Percentiles rank a stretch among this genome's conserved stretches.
Conservation (phyloP, 495 filamentous ascomycete genomes). For the Penicillium bialowiezense region DNA sequence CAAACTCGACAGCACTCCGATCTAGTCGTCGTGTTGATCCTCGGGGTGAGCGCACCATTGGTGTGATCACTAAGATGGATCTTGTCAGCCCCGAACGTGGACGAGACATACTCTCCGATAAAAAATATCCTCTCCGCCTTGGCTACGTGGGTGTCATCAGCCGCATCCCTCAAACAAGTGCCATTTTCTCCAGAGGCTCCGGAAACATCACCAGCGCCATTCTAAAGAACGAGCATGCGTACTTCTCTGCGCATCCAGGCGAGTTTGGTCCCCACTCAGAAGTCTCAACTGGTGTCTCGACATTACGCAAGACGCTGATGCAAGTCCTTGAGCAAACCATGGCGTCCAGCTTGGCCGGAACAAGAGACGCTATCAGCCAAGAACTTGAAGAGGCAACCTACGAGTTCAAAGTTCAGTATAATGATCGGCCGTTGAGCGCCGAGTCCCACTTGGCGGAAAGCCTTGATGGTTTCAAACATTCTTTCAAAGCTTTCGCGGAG, state of each 20-base stretch:
- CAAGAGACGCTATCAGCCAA: conserved; percentile 86
- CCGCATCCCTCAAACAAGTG: conserved; percentile 68
- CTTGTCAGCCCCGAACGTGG: conserved; percentile 84
- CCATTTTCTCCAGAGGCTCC: conserved; percentile 80
- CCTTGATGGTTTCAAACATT: conserved; percentile 95
- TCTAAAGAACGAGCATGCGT: conserved; percentile 81
- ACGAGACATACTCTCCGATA: conserved; percentile 72
- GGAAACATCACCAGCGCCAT: conserved; percentile 80
- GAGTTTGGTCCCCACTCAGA: conserved; percentile 74
- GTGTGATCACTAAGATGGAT: conserved; percentile 99
- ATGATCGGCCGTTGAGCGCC: conserved; percentile 88
- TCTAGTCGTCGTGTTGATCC: conserved; percentile 92
- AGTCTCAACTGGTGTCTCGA: conserved; percentile 76
- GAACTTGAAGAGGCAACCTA: conserved; percentile 97
- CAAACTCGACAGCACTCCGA: conserved; percentile 90
- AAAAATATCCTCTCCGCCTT: conserved; percentile 89
- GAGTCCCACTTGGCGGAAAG: conserved; percentile 95
- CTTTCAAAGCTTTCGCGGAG: conserved; percentile 89
- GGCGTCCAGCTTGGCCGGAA: conserved; percentile 83
- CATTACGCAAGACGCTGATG: conserved; percentile 92
- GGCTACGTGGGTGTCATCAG: conserved; percentile 98
- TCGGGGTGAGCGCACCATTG: conserved; percentile 91
- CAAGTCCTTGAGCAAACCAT: conserved; percentile 95
- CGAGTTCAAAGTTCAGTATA: conserved; percentile 99
- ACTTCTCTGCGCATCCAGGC: conserved; percentile 76